A percentile compares a stretch with the other conserved stretches of the same genome.
phyloP scores from a whole-genome alignment of 768 basidiomycete genomes.

The Pleurotus djamor region DNA sequence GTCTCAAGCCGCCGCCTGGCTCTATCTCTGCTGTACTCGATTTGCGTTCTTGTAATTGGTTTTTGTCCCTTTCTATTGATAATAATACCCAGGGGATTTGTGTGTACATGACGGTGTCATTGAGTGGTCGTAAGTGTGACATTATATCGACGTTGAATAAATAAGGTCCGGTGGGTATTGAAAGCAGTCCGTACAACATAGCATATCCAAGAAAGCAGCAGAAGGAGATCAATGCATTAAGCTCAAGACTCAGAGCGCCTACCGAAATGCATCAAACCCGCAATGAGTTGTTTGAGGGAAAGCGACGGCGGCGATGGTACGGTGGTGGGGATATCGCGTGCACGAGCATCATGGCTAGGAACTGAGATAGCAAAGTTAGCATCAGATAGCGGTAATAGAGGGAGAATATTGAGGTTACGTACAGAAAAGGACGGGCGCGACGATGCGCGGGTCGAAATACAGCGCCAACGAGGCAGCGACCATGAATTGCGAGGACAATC shows the following conservation, averaged over 20 bases:
- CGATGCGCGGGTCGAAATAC: conserved; percentile 17
- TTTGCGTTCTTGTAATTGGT: too few relatives aligned
- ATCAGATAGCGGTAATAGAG: not conserved
- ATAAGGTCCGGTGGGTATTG: too few relatives aligned
- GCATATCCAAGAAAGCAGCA: not conserved
- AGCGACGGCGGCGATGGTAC: conserved; percentile 1
- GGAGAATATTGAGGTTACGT: not conserved
- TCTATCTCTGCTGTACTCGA: too few relatives aligned
- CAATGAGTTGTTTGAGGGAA: not conserved
- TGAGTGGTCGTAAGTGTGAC: too few relatives aligned
- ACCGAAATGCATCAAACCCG: not conserved
- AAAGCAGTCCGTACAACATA: not conserved
- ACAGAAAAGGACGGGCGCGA: conserved; percentile 22
- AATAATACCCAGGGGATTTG: too few relatives aligned
- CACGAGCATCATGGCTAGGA: not conserved
- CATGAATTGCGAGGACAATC: conserved; percentile 18
- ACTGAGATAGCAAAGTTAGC: not conserved
- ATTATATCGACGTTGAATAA: too few relatives aligned
- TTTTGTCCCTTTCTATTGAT: too few relatives aligned
- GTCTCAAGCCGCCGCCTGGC: too few relatives aligned
- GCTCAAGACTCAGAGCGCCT: not conserved
- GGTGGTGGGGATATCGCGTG: not conserved
- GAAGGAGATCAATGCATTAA: not conserved
- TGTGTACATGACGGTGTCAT: too few relatives aligned
- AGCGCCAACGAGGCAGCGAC: conserved; percentile 19